Conservation (phyloP, 768 basidiomycete genomes). For the Chalciporus pseudorubinellus region DNA sequence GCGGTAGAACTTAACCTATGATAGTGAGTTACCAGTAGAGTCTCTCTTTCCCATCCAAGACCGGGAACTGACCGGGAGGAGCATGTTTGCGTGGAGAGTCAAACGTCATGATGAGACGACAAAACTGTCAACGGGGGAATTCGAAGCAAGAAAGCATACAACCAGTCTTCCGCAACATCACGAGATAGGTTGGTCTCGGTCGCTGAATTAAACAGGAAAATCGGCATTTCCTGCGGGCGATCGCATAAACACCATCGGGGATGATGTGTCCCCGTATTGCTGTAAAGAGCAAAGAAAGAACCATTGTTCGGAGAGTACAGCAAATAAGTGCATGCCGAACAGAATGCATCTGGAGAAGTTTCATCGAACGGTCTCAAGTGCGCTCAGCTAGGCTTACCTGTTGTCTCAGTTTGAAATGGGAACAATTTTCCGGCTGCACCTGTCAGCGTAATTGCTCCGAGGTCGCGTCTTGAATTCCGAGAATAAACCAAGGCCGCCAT, state of each 20-base stretch:
- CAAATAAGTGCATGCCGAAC: constrained; percentile 8
- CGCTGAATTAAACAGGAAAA: neutral
- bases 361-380: neutral
- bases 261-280: neutral
- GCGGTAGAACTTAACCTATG: neutral
- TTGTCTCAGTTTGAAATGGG: constrained; percentile 4
- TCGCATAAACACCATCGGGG: constrained; percentile 2
- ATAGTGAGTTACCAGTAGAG: neutral
- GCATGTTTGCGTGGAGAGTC: neutral
- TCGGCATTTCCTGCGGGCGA: constrained; percentile 7
- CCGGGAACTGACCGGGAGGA: neutral
- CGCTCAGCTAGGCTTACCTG: neutral
- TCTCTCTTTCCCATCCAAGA: neutral
- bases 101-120: neutral
- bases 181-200: neutral
- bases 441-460: constrained; percentile 12
- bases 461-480: constrained; percentile 7
- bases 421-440: constrained; percentile 10
- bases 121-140: neutral
- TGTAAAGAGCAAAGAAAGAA: constrained; percentile 3
- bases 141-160: no score
- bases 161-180: neutral
- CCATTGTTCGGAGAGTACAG: neutral
- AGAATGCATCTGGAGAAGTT: constrained; percentile 1
- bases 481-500: constrained; percentile 8